phyloP scores from a whole-genome alignment of 495 filamentous ascomycete species.

The Penicillium robsamsonii region DNA sequence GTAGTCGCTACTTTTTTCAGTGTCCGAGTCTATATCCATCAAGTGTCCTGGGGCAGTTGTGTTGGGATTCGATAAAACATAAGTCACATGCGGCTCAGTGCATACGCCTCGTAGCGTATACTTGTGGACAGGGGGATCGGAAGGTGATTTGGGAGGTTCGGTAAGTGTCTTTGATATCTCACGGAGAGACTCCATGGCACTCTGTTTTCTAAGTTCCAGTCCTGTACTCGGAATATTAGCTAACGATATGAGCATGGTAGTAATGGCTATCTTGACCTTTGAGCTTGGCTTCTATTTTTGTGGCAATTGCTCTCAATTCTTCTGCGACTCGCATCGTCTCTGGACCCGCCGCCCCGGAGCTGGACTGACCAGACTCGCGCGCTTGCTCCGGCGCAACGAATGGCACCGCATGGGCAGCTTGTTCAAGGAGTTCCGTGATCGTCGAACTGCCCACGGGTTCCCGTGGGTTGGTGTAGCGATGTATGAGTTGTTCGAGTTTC shows the following conservation, averaged over 20 bases:
- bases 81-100: conserved; percentile 50
- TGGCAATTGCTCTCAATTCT: conserved; percentile 38
- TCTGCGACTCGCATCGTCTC: conserved; percentile 34
- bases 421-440: conserved; percentile 35
- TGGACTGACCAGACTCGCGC: conserved; percentile 20
- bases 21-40: conserved; percentile 28
- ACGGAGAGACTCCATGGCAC: conserved; percentile 44
- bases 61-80: conserved; percentile 38
- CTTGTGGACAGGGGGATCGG: conserved; percentile 41
- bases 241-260: neutral
- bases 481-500: conserved; percentile 38
- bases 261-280: conserved; percentile 32
- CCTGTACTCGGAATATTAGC: conserved; percentile 35
- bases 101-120: conserved; percentile 55
- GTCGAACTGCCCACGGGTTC: conserved; percentile 24
- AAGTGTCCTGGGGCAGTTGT: conserved; percentile 13
- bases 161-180: conserved; percentile 53
- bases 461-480: conserved; percentile 31
- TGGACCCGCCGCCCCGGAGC: conserved; percentile 19
- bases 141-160: conserved; percentile 47
- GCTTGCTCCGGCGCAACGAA: conserved; percentile 25
- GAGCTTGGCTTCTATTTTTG: conserved; percentile 51
- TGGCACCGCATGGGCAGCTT: conserved; percentile 32
- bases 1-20: conserved; percentile 28
- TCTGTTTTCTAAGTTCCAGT: conserved; percentile 52